These are phyloP conservation scores for Neopestalotiopsis clavispora DNA, from an alignment of 2,329 filamentous ascomycete species.

Conservation along the genomic window DNA sequence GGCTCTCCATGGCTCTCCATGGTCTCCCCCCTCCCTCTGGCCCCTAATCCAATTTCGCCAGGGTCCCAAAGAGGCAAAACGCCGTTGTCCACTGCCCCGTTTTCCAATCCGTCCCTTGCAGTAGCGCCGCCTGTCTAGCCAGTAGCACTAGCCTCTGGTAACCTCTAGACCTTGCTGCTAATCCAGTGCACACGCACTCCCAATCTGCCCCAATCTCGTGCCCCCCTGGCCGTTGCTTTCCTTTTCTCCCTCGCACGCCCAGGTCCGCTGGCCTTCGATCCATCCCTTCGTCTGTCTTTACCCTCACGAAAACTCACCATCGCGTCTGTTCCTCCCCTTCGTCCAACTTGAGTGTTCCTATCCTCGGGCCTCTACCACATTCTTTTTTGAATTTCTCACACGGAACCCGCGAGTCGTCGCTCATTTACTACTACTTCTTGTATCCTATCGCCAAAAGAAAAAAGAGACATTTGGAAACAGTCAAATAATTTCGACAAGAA, in stretches of 20 bases:
- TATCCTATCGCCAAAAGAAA: background rate
- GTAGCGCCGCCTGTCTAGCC: slow-evolving; percentile 13
- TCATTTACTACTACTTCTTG: slow-evolving; percentile 13
- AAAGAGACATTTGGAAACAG: background rate
- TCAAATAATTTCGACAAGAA: background rate
- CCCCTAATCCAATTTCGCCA: slow-evolving; percentile 11
- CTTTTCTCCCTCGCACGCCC: slow-evolving; percentile 18
- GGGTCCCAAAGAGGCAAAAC: slow-evolving; percentile 4
- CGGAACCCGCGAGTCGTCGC: slow-evolving; percentile 19
- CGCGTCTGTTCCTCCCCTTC: slow-evolving; percentile 15
- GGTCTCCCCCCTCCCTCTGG: background rate
- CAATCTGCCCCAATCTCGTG: background rate
- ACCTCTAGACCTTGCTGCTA: slow-evolving; percentile 1
- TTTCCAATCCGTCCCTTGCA: slow-evolving; percentile 14
- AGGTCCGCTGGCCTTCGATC: slow-evolving; percentile 12
- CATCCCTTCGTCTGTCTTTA: slow-evolving; percentile 11
- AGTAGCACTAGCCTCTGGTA: background rate
- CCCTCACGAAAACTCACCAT: slow-evolving; percentile 15
- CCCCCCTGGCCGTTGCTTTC: slow-evolving; percentile 10
- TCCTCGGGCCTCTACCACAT: slow-evolving; percentile 23
- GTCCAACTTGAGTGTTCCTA: slow-evolving; percentile 22
- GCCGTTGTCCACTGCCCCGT: slow-evolving; percentile 9
- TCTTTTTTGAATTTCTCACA: slow-evolving; percentile 12
- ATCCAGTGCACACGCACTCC: slow-evolving; percentile 15
- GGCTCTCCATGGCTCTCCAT: background rate